Base-by-base conservation (phyloP, 306 rosid genomes). In the Prunus campanulata region DNA sequence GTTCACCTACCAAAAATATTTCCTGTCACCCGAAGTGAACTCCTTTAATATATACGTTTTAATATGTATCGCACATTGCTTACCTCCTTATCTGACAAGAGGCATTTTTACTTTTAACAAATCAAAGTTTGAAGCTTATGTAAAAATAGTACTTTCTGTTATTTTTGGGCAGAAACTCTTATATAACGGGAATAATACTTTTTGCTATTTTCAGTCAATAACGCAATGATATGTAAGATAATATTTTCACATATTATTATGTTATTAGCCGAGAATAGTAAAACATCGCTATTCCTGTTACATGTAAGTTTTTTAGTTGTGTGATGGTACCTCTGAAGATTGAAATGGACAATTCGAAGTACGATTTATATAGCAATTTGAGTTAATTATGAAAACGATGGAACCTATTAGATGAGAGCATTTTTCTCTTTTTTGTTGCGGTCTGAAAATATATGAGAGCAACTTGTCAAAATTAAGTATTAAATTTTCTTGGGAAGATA, bases 201-300 rank as follows among this genome's bases (percentile, higher is more conserved):
- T 11, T 48, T 12, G 3, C 0, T 48, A 3, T 11, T 48, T 12
- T 0, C 0, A 0, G 1, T 32, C 1, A 7, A 39, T 7, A 39
- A 39, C 9, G 0, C 0, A 39, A 39, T 39, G 0, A 2, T 7
- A 7, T 1, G 2, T 49, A 13, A 11, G 4, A 49, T 49, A 13
- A 49, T 1, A 6, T 39, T 39, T 39, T 0, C 8, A 39, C 0
- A 0, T 39, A 7, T 39, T 0, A 7, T 7, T 7, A 1, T 39
- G 0, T 7, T 39, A 39, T 39, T 39, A 0, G 0, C 0, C 2
- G 1, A 35, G 0, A 0, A 35, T 5, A 1, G 8, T 35, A 12
- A 48, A 48, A 48, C 0, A 48, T 49, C 0, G 6, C 0, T 49
- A 13, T 3, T 3, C 1, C 0, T 0, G 0, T 13, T 49, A 4